A percentile compares a stretch with the other conserved stretches of the same genome.
Evolutionary conservation across 768 basidiomycete species (phyloP).

Genomic region (Sarcodon aspratus): DNA sequence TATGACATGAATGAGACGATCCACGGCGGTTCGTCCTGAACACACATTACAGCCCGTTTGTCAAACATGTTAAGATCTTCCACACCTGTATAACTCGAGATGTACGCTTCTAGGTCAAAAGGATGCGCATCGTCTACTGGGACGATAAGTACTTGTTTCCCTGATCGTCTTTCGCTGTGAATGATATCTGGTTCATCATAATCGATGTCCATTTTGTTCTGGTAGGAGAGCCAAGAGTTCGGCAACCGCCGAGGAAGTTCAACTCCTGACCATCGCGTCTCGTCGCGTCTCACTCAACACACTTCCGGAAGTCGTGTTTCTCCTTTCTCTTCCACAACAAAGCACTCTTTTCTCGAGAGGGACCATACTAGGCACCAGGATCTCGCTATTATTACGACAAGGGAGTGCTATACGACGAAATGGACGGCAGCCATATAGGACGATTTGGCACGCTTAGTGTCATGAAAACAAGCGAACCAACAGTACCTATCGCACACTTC

Average conservation of each 20-base stretch:
- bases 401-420: slow-evolving; percentile 1
- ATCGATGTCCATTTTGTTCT: neutral
- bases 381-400: too few species aligned
- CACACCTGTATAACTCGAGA: slow-evolving; percentile 65
- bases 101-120: slow-evolving; percentile 78
- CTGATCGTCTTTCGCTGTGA: neutral
- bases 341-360: neutral
- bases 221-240: neutral
- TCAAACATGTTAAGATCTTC: slow-evolving; percentile 2
- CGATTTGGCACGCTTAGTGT: slow-evolving; percentile 55
- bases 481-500: slow-evolving; percentile 46
- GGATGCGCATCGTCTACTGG: slow-evolving; percentile 69
- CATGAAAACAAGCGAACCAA: slow-evolving; percentile 38
- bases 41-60: slow-evolving; percentile 1
- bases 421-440: slow-evolving; percentile 46
- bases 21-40: slow-evolving; percentile 65
- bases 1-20: slow-evolving; percentile 63
- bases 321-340: neutral
- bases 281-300: neutral
- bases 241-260: neutral
- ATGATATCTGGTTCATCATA: neutral
- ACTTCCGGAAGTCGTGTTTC: neutral
- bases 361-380: too few species aligned
- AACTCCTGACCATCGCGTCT: neutral
- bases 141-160: neutral